Percentiles rank a stretch among this genome's conserved stretches.
phyloP scores from a whole-genome alignment of 2,329 filamentous ascomycete genomes.

The Colletotrichum orchidophilum region DNA sequence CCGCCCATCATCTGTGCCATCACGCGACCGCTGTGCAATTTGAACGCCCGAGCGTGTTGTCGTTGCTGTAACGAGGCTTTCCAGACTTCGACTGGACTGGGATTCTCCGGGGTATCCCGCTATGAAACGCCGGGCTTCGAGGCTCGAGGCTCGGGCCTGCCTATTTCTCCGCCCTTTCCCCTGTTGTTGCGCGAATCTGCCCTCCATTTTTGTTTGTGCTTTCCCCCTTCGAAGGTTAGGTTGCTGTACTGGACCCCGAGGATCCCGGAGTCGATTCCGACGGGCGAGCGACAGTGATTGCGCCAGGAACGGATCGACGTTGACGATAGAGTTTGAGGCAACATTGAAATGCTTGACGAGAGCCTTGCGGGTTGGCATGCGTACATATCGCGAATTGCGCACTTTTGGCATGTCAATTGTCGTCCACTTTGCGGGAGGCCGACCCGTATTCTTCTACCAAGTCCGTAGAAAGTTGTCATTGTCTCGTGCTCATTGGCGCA shows the following conservation, averaged over 20 bases:
- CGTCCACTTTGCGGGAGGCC: not conserved
- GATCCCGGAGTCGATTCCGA: slow-evolving; percentile 11
- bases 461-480: not conserved
- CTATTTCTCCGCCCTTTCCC: not conserved
- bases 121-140: slow-evolving; percentile 2
- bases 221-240: not conserved
- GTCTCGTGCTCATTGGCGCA: not conserved
- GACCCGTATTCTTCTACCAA: not conserved
- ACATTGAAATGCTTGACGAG: no score
- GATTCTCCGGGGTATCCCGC: slow-evolving; percentile 4
- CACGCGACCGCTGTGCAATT: not conserved
- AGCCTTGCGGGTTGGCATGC: not conserved
- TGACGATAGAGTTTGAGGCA: not conserved
- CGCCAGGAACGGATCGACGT: not conserved
- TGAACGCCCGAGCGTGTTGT: slow-evolving; percentile 1
- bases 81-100: not conserved
- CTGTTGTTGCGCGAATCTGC: not conserved
- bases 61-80: not conserved
- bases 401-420: not conserved
- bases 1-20: not conserved
- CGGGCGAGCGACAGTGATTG: not conserved
- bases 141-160: slow-evolving; percentile 13
- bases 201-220: not conserved
- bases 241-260: slow-evolving; percentile 1
- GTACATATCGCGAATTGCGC: not conserved